phyloP scores from a whole-genome alignment of 2,329 filamentous ascomycete genomes.

The Calonectria pseudoturangicola region DNA sequence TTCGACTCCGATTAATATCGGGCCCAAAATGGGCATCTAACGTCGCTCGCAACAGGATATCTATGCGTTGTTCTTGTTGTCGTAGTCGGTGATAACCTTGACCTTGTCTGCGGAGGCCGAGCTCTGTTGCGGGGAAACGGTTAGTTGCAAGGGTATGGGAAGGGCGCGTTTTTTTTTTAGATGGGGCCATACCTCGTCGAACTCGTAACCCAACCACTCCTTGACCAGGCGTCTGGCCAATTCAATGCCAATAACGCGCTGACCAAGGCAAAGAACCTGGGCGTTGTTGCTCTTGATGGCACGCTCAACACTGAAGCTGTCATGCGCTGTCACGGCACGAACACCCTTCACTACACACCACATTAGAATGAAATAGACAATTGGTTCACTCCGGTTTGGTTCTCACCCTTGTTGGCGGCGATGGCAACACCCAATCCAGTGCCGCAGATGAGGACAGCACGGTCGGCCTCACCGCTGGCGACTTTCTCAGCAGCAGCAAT shows the following conservation, averaged over 20 bases:
- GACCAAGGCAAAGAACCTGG: constrained; percentile 90
- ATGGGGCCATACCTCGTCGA: constrained; percentile 76
- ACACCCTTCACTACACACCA: constrained; percentile 80
- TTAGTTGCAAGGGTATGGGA: constrained; percentile 10
- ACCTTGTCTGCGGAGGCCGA: constrained; percentile 38
- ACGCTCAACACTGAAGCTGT: constrained; percentile 88
- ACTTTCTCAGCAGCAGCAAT: constrained; percentile 81
- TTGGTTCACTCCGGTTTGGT: neutral
- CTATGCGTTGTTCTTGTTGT: constrained; percentile 28
- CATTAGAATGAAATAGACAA: neutral
- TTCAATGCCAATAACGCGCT: constrained; percentile 88
- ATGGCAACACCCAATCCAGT: constrained; percentile 91
- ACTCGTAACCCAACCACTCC: constrained; percentile 89
- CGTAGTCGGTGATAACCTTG: constrained; percentile 37
- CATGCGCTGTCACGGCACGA: constrained; percentile 89
- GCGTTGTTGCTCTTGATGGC: constrained; percentile 89
- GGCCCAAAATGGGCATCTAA: neutral
- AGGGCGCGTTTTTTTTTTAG: neutral
- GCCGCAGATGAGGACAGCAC: constrained; percentile 88
- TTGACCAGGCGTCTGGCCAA: constrained; percentile 83
- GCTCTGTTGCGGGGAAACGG: constrained; percentile 21
- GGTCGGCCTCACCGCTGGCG: constrained; percentile 79
- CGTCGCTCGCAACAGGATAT: neutral
- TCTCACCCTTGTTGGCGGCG: constrained; percentile 81
- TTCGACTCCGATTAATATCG: neutral